These are phyloP conservation scores for Leucosporidium yakuticum DNA, from an alignment of 768 basidiomycete species.

Conservation along the genomic window DNA sequence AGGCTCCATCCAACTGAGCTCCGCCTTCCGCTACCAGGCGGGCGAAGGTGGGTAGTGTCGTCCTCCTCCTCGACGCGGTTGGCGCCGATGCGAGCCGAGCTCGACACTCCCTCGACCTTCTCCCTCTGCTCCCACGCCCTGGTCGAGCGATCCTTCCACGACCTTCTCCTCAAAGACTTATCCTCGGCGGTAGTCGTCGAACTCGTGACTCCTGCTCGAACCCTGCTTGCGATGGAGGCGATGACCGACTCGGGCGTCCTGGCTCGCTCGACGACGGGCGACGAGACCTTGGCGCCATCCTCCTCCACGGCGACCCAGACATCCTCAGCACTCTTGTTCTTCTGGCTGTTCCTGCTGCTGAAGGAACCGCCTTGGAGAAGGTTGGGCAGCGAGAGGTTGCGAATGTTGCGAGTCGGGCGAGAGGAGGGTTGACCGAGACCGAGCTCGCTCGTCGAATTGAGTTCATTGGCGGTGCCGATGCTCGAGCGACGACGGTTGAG, in stretches of 20 bases:
- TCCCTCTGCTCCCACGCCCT: not conserved
- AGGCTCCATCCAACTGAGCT: not conserved
- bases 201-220: not conserved
- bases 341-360: not conserved
- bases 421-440: not conserved
- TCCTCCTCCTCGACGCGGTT: not conserved
- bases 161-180: not conserved
- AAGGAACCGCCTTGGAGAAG: not conserved
- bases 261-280: not conserved
- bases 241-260: not conserved
- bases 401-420: not conserved
- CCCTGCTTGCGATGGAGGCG: not conserved
- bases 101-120: too few species aligned
- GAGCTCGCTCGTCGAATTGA: not conserved
- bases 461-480: not conserved
- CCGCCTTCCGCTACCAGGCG: not conserved
- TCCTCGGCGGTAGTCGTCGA: not conserved
- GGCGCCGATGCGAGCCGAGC: too few species aligned
- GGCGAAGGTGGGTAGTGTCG: not conserved
- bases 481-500: conserved; percentile 10
- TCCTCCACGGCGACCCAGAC: conserved; percentile 18
- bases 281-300: not conserved
- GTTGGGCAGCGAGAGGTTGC: conserved; percentile 18
- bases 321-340: not conserved
- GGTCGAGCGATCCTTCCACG: conserved; percentile 5